phyloP scores from a whole-genome alignment of 352 stramenopile species.

The Phytophthora aleatoria region DNA sequence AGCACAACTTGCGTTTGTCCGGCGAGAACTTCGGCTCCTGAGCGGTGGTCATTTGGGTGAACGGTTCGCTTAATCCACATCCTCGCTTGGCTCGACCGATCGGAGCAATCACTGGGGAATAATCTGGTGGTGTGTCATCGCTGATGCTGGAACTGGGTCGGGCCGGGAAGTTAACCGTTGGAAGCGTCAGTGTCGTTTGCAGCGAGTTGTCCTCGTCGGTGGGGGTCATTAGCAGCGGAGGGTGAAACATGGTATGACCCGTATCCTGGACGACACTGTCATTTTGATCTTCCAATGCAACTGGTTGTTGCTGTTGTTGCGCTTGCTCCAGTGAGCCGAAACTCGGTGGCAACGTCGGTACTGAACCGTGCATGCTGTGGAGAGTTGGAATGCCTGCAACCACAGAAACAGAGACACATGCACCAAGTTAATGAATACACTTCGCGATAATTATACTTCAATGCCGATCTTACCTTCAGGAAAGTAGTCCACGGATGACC shows the following conservation, averaged over 20 bases:
- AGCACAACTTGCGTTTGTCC: conserved; percentile 78
- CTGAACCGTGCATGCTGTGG: conserved; percentile 14
- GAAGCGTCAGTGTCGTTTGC: conserved; percentile 5
- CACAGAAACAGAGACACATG: background rate
- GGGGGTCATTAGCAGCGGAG: background rate
- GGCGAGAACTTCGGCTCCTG: conserved; percentile 58
- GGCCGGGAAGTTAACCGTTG: conserved; percentile 7
- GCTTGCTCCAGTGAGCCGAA: conserved; percentile 21
- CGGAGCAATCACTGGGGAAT: background rate
- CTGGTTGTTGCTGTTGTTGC: conserved; percentile 11
- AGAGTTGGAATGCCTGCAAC: conserved; percentile 24
- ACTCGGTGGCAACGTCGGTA: conserved; percentile 25
- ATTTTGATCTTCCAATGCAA: conserved; percentile 15
- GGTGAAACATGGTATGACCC: conserved; percentile 8
- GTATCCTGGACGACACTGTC: background rate
- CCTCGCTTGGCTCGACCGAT: conserved; percentile 18
- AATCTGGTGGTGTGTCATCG: conserved; percentile 7
- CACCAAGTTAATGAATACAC: background rate
- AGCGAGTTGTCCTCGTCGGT: background rate
- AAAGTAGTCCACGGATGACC: conserved; percentile 25
- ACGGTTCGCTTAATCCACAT: conserved; percentile 22
- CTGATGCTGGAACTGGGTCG: background rate
- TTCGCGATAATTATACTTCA: background rate
- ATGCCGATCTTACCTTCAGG: conserved; percentile 20
- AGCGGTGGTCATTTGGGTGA: conserved; percentile 24